Conservation (phyloP, 1,284 basidiomycete genomes). For the Papiliotrema nemorosa region DNA sequence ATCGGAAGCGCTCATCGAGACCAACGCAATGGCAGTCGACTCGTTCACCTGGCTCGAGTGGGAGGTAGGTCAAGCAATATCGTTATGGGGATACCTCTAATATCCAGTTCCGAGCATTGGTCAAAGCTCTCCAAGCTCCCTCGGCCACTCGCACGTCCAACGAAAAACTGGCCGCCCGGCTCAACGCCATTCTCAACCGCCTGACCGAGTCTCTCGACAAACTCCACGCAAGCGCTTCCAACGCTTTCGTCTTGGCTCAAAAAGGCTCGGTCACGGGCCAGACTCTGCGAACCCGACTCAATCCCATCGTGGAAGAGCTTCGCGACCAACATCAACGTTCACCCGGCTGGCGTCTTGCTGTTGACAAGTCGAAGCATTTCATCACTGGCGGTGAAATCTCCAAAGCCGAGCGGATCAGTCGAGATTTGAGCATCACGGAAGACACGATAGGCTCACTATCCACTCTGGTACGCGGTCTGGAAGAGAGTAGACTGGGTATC, state of each 20-base stretch:
- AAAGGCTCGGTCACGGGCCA: slow-evolving; percentile 18
- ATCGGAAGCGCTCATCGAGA: slow-evolving; percentile 35
- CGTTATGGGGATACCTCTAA: not conserved
- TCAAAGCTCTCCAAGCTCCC: slow-evolving; percentile 27
- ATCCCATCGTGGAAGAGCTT: slow-evolving; percentile 12
- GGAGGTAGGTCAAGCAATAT: slow-evolving; percentile 27
- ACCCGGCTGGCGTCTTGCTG: slow-evolving; percentile 35
- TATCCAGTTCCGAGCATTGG: slow-evolving; percentile 33
- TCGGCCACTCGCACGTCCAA: slow-evolving; percentile 9
- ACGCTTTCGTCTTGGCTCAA: slow-evolving; percentile 15
- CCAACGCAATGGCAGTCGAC: slow-evolving; percentile 40
- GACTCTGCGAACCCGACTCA: slow-evolving; percentile 9
- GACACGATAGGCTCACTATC: slow-evolving; percentile 28
- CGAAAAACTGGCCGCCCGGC: slow-evolving; percentile 5
- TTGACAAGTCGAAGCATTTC: slow-evolving; percentile 29
- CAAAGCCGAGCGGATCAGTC: slow-evolving; percentile 24
- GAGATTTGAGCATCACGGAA: slow-evolving; percentile 33
- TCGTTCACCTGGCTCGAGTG: slow-evolving; percentile 44
- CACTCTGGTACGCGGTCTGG: slow-evolving; percentile 22
- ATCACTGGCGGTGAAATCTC: slow-evolving; percentile 37
- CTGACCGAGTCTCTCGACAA: slow-evolving; percentile 30
- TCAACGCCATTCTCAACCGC: slow-evolving; percentile 33
- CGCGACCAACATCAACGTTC: slow-evolving; percentile 20
- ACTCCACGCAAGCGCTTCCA: slow-evolving; percentile 21
- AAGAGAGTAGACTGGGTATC: slow-evolving; percentile 24